phyloP scores from a whole-genome alignment of 2,329 filamentous ascomycete species.

The Xylariaceae sp. region DNA sequence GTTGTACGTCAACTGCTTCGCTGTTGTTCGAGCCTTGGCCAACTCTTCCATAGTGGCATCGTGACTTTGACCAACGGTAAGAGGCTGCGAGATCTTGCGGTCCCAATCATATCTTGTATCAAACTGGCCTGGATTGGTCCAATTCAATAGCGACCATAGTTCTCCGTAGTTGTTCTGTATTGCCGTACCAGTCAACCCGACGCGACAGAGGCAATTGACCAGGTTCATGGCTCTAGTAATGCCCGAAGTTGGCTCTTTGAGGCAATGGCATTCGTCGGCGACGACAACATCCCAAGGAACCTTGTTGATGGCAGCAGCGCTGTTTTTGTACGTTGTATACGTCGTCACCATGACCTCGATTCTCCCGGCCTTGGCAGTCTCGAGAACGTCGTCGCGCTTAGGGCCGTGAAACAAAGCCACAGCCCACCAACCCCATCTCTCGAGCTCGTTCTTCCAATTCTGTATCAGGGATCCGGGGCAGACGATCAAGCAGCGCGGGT shows the following conservation, averaged over 20 bases:
- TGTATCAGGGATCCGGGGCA: slow-evolving; percentile 85
- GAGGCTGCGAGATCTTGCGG: slow-evolving; percentile 70
- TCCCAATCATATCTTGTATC: slow-evolving; percentile 72
- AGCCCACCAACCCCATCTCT: slow-evolving; percentile 95
- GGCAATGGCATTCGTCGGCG: slow-evolving; percentile 87
- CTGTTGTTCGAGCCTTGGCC: slow-evolving; percentile 75
- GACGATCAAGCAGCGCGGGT: slow-evolving; percentile 78
- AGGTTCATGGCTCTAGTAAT: slow-evolving; percentile 85
- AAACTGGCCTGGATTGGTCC: slow-evolving; percentile 82
- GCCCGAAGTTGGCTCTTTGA: slow-evolving; percentile 77
- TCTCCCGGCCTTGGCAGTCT: slow-evolving; percentile 70
- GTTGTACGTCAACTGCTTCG: slow-evolving; percentile 80
- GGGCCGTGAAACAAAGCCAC: slow-evolving; percentile 76
- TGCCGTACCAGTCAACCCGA: slow-evolving; percentile 90
- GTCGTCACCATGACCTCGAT: slow-evolving; percentile 93
- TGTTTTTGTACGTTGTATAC: slow-evolving; percentile 84
- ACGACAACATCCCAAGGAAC: slow-evolving; percentile 92
- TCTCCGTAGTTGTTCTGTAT: slow-evolving; percentile 99
- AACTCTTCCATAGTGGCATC: slow-evolving; percentile 83
- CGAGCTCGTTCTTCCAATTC: slow-evolving; percentile 87
- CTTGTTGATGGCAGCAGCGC: slow-evolving; percentile 71
- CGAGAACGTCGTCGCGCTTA: slow-evolving; percentile 65
- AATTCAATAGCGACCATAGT: slow-evolving; percentile 92
- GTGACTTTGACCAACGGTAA: slow-evolving; percentile 87
- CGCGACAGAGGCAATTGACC: slow-evolving; percentile 85